Base-by-base conservation (phyloP, 495 filamentous ascomycete genomes). In the Tuber aestivum region DNA sequence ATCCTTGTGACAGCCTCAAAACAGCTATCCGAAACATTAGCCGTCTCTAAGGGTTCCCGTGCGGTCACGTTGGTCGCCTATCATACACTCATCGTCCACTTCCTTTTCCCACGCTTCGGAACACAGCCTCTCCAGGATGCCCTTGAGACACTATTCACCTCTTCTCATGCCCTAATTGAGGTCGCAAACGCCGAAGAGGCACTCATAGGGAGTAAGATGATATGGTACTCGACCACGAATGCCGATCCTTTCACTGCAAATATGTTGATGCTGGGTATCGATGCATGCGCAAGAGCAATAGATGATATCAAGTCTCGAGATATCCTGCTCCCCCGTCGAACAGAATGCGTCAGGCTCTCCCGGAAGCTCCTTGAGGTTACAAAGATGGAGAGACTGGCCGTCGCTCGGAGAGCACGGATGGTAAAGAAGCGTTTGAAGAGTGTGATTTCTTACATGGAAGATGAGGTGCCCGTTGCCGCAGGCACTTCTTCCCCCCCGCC, bases 261-360 rank as follows among this genome's bases (percentile, higher is more conserved):
- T 65, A 65, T 65, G 56, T 35, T 65, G 56, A 20, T 65, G 27
- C 56, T 65, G 56, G 56, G 56, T 32, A 65, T 65, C 56, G 56
- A 65, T 35, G 56, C 56, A 35, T 65, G 56, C 32, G 27, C 56
- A 10, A 65, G 56, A 35, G 56, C 56, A 65, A 5, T 65, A 6
- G 32, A 65, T 35, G 27, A 65, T 32, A 20, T 65, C 16, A 65
- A 65, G 56, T 35, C 56, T 35, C 56, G 56, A 65, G 27, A 65
- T 65, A 35, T 65, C 14, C 56, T 65, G 27, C 27, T 65, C 56
- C 56, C 56, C 56, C 56, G 27, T 35, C 56, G 56, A 35, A 32
- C 56, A 7, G 56, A 65, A 65, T 65, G 32, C 35, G 16, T 32
- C 27, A 35, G 16, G 27, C 56, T 65, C 14, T 32, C 56, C 56